Evolutionary conservation across 176 grass and related monocot genomes (phyloP).

Genomic region (Eremochloa ophiuroides): DNA sequence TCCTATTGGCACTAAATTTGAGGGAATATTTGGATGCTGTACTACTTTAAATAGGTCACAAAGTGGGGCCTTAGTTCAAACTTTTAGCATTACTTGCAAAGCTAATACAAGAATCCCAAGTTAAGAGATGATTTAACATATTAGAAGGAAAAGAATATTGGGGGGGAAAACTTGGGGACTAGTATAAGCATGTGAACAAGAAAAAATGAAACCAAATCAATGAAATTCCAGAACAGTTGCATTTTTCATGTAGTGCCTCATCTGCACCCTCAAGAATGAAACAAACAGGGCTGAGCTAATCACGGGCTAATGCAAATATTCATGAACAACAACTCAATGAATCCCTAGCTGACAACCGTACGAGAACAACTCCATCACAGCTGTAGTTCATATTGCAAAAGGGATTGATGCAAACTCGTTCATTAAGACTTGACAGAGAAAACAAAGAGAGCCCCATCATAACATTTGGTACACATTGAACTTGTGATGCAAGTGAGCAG

Average conservation of each 20-base stretch:
- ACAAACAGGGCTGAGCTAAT: background rate
- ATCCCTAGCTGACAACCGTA: background rate
- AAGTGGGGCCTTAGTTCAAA: background rate
- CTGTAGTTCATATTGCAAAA: background rate
- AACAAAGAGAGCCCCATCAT: background rate
- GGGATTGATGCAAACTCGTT: background rate
- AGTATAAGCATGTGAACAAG: background rate
- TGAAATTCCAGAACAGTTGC: background rate
- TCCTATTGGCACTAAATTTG: background rate
- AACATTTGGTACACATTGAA: background rate
- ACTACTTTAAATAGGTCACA: background rate
- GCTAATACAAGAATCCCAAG: background rate
- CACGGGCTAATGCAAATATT: background rate
- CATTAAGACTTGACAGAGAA: background rate
- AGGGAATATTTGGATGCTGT: background rate
- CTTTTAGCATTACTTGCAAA: constrained; percentile 2
- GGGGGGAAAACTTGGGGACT: background rate
- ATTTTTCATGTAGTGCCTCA: background rate
- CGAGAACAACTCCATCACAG: background rate
- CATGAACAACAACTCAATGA: background rate
- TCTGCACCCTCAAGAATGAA: background rate
- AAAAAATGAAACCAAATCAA: background rate
- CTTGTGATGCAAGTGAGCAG: background rate
- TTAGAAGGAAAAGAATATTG: background rate
- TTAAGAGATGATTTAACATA: background rate